These are phyloP conservation scores for Harringtonia lauricola DNA, from an alignment of 2,329 filamentous ascomycete genomes.

Conservation along the genomic window DNA sequence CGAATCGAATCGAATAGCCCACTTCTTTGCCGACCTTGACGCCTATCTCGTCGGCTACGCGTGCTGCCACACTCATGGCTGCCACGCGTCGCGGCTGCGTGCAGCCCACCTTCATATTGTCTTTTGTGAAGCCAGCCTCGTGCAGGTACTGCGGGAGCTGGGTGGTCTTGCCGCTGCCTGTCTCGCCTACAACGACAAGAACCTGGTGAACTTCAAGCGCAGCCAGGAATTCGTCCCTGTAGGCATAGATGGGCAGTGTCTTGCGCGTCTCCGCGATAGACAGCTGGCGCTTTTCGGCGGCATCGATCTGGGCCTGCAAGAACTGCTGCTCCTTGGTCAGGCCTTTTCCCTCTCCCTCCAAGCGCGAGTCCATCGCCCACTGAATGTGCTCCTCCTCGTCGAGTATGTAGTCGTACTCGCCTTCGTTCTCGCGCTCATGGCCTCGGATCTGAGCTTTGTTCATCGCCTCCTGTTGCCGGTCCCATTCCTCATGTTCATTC, in stretches of 20 bases:
- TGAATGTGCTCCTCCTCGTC: constrained; percentile 82
- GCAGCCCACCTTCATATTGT: constrained; percentile 76
- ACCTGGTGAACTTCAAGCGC: constrained; percentile 80
- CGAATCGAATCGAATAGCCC: constrained; percentile 90
- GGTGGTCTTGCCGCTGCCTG: constrained; percentile 90
- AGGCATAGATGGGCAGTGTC: constrained; percentile 80
- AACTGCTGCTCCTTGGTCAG: constrained; percentile 70
- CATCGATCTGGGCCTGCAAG: constrained; percentile 71
- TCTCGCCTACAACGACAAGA: constrained; percentile 87
- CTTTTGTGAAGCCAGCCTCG: constrained; percentile 80
- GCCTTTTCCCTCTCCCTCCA: constrained; percentile 60
- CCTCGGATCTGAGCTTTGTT: constrained; percentile 77
- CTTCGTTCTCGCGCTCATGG: constrained; percentile 63
- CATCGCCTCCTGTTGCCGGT: constrained; percentile 76
- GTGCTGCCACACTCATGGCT: constrained; percentile 93
- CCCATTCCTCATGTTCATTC: constrained; percentile 94
- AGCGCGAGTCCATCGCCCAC: constrained; percentile 64
- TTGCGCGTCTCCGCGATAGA: constrained; percentile 89
- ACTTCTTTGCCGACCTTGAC: constrained; percentile 86
- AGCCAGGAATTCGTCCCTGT: constrained; percentile 74
- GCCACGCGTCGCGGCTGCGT: constrained; percentile 93
- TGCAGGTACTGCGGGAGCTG: constrained; percentile 90
- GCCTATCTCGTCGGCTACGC: constrained; percentile 89
- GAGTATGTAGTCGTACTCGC: constrained; percentile 86
- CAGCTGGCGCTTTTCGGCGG: constrained; percentile 76